Conservation (phyloP, 768 basidiomycete species). For the Tylopilus felleus region DNA sequence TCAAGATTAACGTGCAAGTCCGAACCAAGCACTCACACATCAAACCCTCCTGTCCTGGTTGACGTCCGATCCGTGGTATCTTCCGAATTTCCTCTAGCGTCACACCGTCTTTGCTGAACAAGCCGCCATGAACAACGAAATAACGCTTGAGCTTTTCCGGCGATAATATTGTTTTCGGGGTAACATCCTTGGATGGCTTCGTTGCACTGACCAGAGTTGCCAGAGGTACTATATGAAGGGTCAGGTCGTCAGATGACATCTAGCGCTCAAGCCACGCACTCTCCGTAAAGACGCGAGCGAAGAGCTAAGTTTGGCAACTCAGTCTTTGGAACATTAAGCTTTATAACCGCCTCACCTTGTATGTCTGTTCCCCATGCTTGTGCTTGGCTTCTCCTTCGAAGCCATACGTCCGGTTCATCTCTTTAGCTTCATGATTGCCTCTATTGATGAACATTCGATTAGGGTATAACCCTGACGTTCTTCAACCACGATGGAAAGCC, state of each 20-base stretch:
- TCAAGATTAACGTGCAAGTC: conserved; percentile 1
- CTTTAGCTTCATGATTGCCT: conserved; percentile 95
- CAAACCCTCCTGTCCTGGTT: conserved; percentile 91
- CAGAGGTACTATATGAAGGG: conserved; percentile 67
- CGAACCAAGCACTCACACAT: conserved; percentile 67
- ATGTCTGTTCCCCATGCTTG: conserved; percentile 94
- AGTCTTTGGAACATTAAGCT: background rate
- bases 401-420: conserved; percentile 94
- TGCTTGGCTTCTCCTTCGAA: conserved; percentile 96
- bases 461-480: conserved; percentile 80
- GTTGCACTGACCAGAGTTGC: conserved; percentile 82
- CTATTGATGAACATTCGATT: conserved; percentile 89
- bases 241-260: conserved; percentile 5
- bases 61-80: conserved; percentile 80
- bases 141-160: conserved; percentile 81
- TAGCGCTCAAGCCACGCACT: conserved; percentile 43
- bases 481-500: conserved; percentile 10
- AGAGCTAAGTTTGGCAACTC: conserved; percentile 51
- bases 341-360: conserved; percentile 58
- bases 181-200: conserved; percentile 43
- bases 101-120: conserved; percentile 95
- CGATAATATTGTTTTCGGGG: conserved; percentile 64
- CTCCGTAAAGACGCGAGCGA: conserved; percentile 89
- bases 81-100: conserved; percentile 90
- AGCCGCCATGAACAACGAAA: conserved; percentile 94